Percentiles rank a stretch among this genome's conserved stretches.
Conservation (phyloP, 2,329 filamentous ascomycete species). For the Cordyceps cateniannulata region DNA sequence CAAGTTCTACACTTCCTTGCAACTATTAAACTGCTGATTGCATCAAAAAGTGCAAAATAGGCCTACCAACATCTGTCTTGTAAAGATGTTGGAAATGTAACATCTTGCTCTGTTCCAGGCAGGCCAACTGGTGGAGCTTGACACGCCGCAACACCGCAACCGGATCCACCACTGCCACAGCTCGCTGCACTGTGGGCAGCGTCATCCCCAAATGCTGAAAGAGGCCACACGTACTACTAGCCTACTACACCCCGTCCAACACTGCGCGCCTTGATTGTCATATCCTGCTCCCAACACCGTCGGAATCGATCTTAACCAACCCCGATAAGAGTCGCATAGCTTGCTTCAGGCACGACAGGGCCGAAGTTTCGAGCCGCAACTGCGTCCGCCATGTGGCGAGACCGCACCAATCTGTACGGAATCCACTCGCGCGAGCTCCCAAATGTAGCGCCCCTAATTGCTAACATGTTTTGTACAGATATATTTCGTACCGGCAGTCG, state of each 20-base stretch:
- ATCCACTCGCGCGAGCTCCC: neutral
- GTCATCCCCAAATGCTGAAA: constrained; percentile 5
- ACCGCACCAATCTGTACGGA: constrained; percentile 92
- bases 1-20: too few species aligned
- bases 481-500: constrained; percentile 98
- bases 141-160: neutral
- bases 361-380: neutral
- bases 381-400: constrained; percentile 87
- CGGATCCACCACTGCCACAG: neutral
- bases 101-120: neutral
- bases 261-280: neutral
- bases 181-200: neutral
- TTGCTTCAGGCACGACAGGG: neutral
- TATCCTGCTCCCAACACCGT: too few species aligned
- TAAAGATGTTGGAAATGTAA: neutral
- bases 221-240: constrained; percentile 2
- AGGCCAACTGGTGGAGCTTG: neutral
- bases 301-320: neutral
- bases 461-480: constrained; percentile 48
- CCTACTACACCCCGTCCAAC: neutral
- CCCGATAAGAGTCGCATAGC: neutral
- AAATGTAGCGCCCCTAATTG: constrained; percentile 3
- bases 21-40: neutral
- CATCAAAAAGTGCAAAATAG: neutral
- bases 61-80: neutral